Percentiles rank a stretch among this genome's conserved stretches.
These are phyloP conservation scores for Salvia rosmarinus DNA, from an alignment of 257 asterid genomes.

Conservation along the genomic window DNA sequence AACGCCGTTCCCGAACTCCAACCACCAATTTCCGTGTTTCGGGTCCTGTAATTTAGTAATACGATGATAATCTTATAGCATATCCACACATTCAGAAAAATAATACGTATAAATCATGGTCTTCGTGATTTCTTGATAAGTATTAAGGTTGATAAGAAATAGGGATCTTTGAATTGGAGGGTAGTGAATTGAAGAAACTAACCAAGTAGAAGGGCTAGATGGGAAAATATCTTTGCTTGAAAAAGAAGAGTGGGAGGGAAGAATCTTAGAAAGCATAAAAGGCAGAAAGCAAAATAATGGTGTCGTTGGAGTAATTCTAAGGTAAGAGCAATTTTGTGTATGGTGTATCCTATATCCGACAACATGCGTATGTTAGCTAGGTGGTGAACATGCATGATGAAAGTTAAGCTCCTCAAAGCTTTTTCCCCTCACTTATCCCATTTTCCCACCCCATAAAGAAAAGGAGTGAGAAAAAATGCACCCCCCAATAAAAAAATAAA, in stretches of 20 bases:
- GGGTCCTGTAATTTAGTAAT: conserved; percentile 46
- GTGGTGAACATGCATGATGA: conserved; percentile 41
- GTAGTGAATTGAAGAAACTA: conserved; percentile 8
- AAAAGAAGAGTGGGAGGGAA: conserved; percentile 46
- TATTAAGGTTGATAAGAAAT: no score
- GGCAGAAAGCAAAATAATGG: conserved; percentile 51
- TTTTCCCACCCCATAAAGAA: conserved; percentile 22
- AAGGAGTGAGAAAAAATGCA: background rate
- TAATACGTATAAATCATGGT: no score
- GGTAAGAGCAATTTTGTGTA: conserved; percentile 32
- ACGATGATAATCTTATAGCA: no score
- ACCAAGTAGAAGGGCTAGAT: conserved; percentile 30
- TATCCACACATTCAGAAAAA: no score
- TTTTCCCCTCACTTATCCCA: conserved; percentile 30
- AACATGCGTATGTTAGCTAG: conserved; percentile 45
- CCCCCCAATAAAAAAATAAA: background rate
- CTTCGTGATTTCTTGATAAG: no score
- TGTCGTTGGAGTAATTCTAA: conserved; percentile 42
- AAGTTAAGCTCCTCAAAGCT: conserved; percentile 28
- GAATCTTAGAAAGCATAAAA: conserved; percentile 59
- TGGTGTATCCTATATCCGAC: conserved; percentile 3
- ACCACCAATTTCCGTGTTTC: conserved; percentile 72
- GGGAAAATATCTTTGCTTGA: conserved; percentile 47
- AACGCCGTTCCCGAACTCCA: conserved; percentile 57
- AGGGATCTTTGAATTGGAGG: no score